These are phyloP conservation scores for Canavalia ensiformis DNA, from an alignment of 306 rosid genomes.

Conservation along the genomic window DNA sequence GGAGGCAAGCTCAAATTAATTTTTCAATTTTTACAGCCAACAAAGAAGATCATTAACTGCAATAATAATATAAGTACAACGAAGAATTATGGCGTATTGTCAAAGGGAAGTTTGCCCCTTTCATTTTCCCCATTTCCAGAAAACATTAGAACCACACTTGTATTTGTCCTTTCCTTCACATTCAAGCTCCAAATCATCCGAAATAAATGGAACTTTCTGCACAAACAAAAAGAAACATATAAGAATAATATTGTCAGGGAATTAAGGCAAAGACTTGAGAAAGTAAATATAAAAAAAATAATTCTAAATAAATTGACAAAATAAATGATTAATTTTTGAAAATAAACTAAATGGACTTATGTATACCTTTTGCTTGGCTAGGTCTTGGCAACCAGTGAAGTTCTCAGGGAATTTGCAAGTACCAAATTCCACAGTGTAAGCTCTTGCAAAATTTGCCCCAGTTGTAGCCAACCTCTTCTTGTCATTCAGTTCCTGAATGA, in stretches of 20 bases:
- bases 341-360: too few relatives aligned
- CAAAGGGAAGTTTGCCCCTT: slow-evolving; percentile 16
- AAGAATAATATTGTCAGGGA: background rate
- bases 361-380: slow-evolving; percentile 81
- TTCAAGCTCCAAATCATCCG: slow-evolving; percentile 77
- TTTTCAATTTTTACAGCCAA: too few relatives aligned
- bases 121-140: slow-evolving; percentile 85
- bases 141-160: slow-evolving; percentile 93
- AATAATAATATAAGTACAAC: background rate
- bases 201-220: slow-evolving; percentile 86
- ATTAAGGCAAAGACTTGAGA: background rate
- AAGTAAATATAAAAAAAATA: background rate
- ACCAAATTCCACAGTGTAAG: slow-evolving; percentile 85
- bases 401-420: slow-evolving; percentile 90
- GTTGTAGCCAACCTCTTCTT: slow-evolving; percentile 87
- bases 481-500: slow-evolving; percentile 76
- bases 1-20: too few relatives aligned
- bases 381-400: slow-evolving; percentile 94
- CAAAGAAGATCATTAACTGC: background rate
- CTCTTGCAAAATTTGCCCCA: slow-evolving; percentile 87
- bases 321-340: too few relatives aligned
- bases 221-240: background rate
- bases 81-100: background rate
- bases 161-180: slow-evolving; percentile 85
- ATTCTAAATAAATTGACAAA: too few relatives aligned